Conservation (phyloP, 257 asterid genomes). For the Thymus quinquecostatus region DNA sequence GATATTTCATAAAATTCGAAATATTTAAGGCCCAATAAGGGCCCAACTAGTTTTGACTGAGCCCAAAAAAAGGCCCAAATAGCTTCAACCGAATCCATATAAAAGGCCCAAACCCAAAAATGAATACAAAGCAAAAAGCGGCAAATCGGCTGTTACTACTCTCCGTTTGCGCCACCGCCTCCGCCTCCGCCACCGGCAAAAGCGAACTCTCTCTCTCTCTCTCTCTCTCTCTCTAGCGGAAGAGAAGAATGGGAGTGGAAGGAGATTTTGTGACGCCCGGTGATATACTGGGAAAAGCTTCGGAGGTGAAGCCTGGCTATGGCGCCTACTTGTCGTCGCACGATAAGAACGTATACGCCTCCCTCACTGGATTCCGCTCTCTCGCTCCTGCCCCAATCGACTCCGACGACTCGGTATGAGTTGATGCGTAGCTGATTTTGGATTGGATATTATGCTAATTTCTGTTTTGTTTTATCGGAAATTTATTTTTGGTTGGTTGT, state of each 20-base stretch:
- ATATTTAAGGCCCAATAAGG: too few species aligned
- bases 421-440: conserved; percentile 4
- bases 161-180: conserved; percentile 3
- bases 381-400: conserved; percentile 50
- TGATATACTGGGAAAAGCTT: conserved; percentile 70
- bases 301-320: conserved; percentile 69
- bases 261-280: conserved; percentile 78
- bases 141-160: conserved; percentile 14
- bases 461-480: background rate
- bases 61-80: conserved; percentile 21
- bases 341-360: conserved; percentile 63
- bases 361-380: conserved; percentile 79
- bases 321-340: conserved; percentile 74
- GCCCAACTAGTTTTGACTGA: too few species aligned
- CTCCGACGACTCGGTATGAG: conserved; percentile 59
- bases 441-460: background rate
- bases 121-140: conserved; percentile 23
- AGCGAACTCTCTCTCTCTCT: conserved; percentile 16
- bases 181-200: conserved; percentile 8
- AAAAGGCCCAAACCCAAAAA: conserved; percentile 19
- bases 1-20: too few species aligned
- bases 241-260: conserved; percentile 28
- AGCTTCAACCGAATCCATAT: background rate
- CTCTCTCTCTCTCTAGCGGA: background rate
- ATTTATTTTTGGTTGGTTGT: conserved; percentile 28